Evolutionary conservation across 768 basidiomycete species (phyloP).

Genomic region (Goffeauzyma gilvescens): DNA sequence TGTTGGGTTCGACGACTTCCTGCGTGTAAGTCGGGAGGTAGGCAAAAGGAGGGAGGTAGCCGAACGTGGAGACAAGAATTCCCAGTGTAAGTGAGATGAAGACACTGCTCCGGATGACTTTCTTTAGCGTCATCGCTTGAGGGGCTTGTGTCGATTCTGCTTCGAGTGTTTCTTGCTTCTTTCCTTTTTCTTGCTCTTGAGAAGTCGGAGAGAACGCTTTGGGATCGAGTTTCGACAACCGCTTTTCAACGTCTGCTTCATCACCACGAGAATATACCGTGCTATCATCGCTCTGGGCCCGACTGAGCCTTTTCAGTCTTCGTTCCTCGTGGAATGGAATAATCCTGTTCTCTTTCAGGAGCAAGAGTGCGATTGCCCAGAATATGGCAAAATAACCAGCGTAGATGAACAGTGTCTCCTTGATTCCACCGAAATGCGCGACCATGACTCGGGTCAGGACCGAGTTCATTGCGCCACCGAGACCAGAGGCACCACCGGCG

Average conservation of each 20-base stretch:
- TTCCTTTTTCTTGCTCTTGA: too few species aligned
- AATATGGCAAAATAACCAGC: not conserved
- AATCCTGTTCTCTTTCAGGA: constrained; percentile 1
- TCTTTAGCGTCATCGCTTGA: too few species aligned
- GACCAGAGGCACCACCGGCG: constrained; percentile 8
- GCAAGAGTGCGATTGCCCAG: not conserved
- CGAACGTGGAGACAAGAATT: constrained; percentile 9
- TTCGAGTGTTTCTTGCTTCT: too few species aligned
- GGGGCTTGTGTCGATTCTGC: too few species aligned
- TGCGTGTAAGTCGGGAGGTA: constrained; percentile 9
- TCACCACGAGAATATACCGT: not conserved
- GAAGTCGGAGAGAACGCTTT: too few species aligned
- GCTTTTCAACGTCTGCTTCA: too few species aligned
- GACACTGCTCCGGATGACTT: too few species aligned
- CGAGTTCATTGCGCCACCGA: constrained; percentile 7
- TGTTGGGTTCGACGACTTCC: not conserved
- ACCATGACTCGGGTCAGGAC: constrained; percentile 5
- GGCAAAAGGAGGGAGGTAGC: constrained; percentile 8
- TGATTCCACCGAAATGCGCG: constrained; percentile 1
- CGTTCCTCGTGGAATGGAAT: not conserved
- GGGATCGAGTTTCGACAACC: too few species aligned
- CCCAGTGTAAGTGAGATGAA: constrained; percentile 5
- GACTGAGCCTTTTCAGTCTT: not conserved
- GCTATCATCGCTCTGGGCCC: not conserved
- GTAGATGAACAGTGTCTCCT: constrained; percentile 3